These are phyloP conservation scores for Pouteria campechiana DNA, from an alignment of 179 eudicot species.

Conservation along the genomic window DNA sequence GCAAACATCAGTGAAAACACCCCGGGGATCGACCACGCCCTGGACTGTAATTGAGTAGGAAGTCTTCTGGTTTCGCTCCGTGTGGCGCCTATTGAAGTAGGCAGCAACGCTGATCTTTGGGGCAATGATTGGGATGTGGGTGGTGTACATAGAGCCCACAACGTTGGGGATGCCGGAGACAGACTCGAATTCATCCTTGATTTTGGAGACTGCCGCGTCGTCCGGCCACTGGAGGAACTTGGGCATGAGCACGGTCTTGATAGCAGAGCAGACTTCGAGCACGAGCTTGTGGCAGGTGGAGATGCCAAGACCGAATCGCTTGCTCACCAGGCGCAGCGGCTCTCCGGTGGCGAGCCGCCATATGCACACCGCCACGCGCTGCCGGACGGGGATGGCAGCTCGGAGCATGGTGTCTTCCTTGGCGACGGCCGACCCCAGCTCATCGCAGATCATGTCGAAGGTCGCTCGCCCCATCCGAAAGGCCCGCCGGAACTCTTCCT, in stretches of 20 bases:
- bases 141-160: constrained; percentile 51
- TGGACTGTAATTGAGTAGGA: constrained; percentile 55
- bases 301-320: constrained; percentile 54
- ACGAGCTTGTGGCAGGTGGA: constrained; percentile 66
- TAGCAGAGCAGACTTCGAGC: constrained; percentile 49
- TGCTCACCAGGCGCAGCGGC: constrained; percentile 51
- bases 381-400: constrained; percentile 56
- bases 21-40: constrained; percentile 46
- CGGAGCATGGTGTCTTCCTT: constrained; percentile 56
- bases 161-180: constrained; percentile 41
- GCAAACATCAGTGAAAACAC: constrained; percentile 43
- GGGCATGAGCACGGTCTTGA: constrained; percentile 33
- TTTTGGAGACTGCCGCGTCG: constrained; percentile 5
- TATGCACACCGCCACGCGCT: constrained; percentile 68
- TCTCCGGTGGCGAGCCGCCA: constrained; percentile 69
- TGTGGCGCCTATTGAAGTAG: constrained; percentile 48
- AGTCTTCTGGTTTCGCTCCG: constrained; percentile 55
- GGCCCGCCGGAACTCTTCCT: constrained; percentile 30
- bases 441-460: constrained; percentile 40
- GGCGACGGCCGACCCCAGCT: constrained; percentile 33
- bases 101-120: constrained; percentile 36
- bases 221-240: constrained; percentile 51
- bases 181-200: constrained; percentile 16
- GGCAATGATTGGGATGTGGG: constrained; percentile 58
- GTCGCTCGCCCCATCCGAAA: constrained; percentile 54